A percentile compares a stretch with the other conserved stretches of the same genome.
Evolutionary conservation across 768 basidiomycete species (phyloP).

Genomic region (Boletus subparvulus): DNA sequence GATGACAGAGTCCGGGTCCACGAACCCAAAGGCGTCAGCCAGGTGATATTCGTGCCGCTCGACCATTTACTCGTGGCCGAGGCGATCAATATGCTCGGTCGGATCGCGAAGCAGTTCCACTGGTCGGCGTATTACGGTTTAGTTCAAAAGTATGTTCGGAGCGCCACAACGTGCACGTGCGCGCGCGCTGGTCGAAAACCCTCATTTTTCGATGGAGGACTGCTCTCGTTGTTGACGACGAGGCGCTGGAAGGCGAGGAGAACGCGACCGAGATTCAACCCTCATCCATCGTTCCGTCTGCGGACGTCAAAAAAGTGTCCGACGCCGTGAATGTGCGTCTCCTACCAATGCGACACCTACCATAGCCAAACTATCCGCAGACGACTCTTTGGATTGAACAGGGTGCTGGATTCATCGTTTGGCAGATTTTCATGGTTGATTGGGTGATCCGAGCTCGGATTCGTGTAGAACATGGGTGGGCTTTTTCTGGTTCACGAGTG

Average conservation of each 20-base stretch:
- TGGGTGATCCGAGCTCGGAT: too few species aligned
- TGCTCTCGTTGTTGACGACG: conserved; percentile 32
- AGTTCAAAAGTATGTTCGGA: conserved; percentile 78
- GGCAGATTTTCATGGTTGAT: background rate
- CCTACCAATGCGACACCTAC: conserved; percentile 54
- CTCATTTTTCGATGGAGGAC: conserved; percentile 86
- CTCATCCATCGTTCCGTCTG: background rate
- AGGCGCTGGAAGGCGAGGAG: conserved; percentile 31
- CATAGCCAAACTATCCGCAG: background rate
- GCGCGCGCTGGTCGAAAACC: conserved; percentile 83
- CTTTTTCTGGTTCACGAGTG: background rate
- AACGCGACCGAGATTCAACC: conserved; percentile 8
- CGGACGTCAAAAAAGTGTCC: conserved; percentile 46
- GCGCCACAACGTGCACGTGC: conserved; percentile 76
- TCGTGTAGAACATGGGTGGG: background rate
- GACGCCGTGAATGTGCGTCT: conserved; percentile 76
- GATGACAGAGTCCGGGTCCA: too few species aligned
- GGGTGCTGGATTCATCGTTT: background rate
- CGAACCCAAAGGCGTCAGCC: too few species aligned
- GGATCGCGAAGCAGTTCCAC: conserved; percentile 68
- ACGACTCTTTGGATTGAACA: background rate
- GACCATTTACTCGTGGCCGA: conserved; percentile 92
- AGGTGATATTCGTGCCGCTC: conserved; percentile 71
- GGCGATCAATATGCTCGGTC: conserved; percentile 77
- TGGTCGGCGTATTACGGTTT: conserved; percentile 85